phyloP scores from a whole-genome alignment of 176 grass and related monocot genomes.

The Urochloa ruziziensis region DNA sequence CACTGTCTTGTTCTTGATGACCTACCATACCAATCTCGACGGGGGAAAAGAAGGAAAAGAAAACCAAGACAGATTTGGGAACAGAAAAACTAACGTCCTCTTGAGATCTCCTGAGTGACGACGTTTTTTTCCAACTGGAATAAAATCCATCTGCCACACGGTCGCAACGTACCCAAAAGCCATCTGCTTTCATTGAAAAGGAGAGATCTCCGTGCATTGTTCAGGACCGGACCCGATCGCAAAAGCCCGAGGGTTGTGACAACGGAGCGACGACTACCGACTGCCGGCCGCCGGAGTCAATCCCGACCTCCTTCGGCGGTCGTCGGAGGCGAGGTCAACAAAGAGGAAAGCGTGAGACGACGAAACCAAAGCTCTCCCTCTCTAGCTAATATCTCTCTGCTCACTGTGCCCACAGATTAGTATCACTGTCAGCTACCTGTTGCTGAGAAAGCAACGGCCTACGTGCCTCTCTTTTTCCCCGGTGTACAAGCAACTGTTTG shows the following conservation, averaged over 20 bases:
- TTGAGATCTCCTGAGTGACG: background rate
- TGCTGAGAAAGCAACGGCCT: background rate
- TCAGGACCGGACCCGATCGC: background rate
- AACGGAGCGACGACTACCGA: background rate
- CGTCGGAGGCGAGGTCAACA: constrained; percentile 27
- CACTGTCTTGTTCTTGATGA: background rate
- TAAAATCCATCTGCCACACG: background rate
- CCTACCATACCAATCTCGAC: constrained; percentile 7
- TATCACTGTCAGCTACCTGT: background rate
- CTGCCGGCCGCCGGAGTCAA: constrained; percentile 13
- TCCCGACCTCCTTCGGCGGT: background rate
- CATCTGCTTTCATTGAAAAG: constrained; percentile 4
- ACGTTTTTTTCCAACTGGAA: constrained; percentile 1
- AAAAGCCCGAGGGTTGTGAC: constrained; percentile 30
- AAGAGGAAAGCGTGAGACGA: constrained; percentile 1
- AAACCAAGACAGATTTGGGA: background rate
- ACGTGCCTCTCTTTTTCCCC: background rate
- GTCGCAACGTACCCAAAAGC: background rate
- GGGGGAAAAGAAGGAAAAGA: background rate
- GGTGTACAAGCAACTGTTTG: background rate
- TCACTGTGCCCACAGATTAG: background rate
- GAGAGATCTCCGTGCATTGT: background rate
- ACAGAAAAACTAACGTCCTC: constrained; percentile 14
- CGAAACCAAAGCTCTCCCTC: background rate
- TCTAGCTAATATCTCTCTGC: background rate